These are phyloP conservation scores for Fagus sylvatica DNA, from an alignment of 306 rosid species.

Conservation along the genomic window DNA sequence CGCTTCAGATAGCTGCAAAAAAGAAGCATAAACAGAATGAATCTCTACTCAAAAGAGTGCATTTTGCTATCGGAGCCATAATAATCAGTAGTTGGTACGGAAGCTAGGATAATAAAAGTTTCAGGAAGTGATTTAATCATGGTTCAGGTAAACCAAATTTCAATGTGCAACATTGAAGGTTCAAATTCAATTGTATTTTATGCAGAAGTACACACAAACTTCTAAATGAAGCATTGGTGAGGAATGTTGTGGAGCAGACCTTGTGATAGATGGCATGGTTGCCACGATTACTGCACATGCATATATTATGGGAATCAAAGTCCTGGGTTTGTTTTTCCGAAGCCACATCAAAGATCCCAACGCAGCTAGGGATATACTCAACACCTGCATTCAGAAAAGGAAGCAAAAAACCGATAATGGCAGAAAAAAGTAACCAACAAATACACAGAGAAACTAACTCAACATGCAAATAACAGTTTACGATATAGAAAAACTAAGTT, in stretches of 20 bases:
- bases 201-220: conserved; percentile 5
- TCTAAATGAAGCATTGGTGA: not conserved
- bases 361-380: conserved; percentile 94
- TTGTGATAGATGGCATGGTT: conserved; percentile 97
- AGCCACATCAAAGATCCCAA: conserved; percentile 98
- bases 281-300: conserved; percentile 77
- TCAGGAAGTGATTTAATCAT: not conserved
- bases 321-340: conserved; percentile 90
- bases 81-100: not conserved
- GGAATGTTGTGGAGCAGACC: conserved; percentile 49
- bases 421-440: not conserved
- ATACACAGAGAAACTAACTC: conserved; percentile 15
- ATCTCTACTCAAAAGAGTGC: conserved; percentile 1
- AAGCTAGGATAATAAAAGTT: not conserved
- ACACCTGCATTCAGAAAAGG: conserved; percentile 54
- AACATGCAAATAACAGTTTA: conserved; percentile 5
- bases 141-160: not conserved
- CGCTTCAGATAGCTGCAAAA: conserved; percentile 84
- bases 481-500: not conserved
- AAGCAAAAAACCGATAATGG: not conserved
- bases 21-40: not conserved
- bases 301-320: conserved; percentile 85
- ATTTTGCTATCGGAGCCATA: not conserved
- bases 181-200: not conserved
- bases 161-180: not conserved